Percentiles rank a stretch among this genome's conserved stretches.
Evolutionary conservation across 1,139 yeast species (phyloP).

Genomic region (Nadsonia starkeyi-henricii): DNA sequence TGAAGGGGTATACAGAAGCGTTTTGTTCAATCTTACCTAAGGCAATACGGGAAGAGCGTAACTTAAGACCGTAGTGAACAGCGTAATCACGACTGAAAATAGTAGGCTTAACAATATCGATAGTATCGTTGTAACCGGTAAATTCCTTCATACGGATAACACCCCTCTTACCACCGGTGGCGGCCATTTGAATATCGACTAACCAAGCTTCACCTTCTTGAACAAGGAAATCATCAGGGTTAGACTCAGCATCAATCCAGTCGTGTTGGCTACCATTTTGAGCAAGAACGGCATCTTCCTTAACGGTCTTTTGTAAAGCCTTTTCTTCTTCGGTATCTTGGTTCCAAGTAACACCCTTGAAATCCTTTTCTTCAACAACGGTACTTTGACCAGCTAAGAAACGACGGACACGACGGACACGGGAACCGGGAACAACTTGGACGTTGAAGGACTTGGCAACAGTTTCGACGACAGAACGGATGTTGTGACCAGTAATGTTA

Average conservation of each 20-base stretch:
- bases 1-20: conserved; percentile 85
- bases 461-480: conserved; percentile 64
- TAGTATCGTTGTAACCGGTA: conserved; percentile 17
- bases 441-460: conserved; percentile 73
- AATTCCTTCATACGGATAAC: conserved; percentile 17
- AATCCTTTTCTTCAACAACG: conserved; percentile 79
- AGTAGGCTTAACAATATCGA: conserved; percentile 34
- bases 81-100: conserved; percentile 79
- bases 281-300: conserved; percentile 8
- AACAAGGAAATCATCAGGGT: conserved; percentile 42
- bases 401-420: conserved; percentile 80
- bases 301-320: conserved; percentile 26
- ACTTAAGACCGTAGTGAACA: conserved; percentile 57
- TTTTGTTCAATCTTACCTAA: conserved; percentile 55
- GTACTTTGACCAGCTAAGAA: conserved; percentile 94
- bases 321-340: conserved; percentile 64
- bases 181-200: conserved; percentile 70
- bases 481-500: conserved; percentile 47
- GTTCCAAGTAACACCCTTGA: conserved; percentile 87
- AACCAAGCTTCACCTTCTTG: conserved; percentile 76
- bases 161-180: conserved; percentile 30
- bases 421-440: conserved; percentile 80
- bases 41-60: conserved; percentile 60
- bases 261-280: conserved; percentile 7
- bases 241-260: background rate